Base-by-base conservation (phyloP, 164 flowering plant species). In the Warburgia ugandensis region DNA sequence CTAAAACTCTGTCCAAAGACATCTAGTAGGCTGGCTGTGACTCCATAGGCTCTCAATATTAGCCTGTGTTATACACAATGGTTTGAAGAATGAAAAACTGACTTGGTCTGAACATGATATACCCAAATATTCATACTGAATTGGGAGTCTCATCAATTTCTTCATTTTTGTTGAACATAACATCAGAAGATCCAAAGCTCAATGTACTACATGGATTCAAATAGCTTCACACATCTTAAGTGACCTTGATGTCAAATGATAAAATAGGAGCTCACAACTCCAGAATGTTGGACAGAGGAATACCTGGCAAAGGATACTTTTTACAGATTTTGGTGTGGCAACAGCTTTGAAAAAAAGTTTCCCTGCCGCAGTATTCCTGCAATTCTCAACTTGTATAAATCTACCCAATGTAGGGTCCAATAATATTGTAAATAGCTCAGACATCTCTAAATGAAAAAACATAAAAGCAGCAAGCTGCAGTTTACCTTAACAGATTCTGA, bases 241-340 rank as follows among this genome's bases (percentile, higher is more conserved):
- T n/a, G n/a, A n/a, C n/a, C n/a, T n/a, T n/a, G n/a, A n/a, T n/a
- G n/a, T n/a, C n/a, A 38, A 38, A 38, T 12, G 12, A 38, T 6
- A n/a, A 3, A 38, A 6, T n/a, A n/a, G n/a, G 19, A 23, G n/a
- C 12, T 23, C n/a, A 9, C 19, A 11, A 17, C 19, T 45, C 39
- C 40, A 43, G 9, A 38, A 41, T 2, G 44, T 50, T 22, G n/a
- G 27, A 40, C 25, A 29, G 13, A 56, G 35, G 13, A 28, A 21
- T 73, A 91, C 97, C 95, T 91, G 95, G 65, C 77, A 75, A 48
- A 91, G 92, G 64, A 91, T 84, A 56, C 45, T 83, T 67, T 68
- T 83, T 31, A 91, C 96, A 30, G 97, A 65, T 56, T 83, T 76
- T 55, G 78, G 72, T 22, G 97, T 91, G 47, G 97, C 96, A 54